phyloP scores from a whole-genome alignment of 164 flowering plant genomes.

The Sextonia rubra region DNA sequence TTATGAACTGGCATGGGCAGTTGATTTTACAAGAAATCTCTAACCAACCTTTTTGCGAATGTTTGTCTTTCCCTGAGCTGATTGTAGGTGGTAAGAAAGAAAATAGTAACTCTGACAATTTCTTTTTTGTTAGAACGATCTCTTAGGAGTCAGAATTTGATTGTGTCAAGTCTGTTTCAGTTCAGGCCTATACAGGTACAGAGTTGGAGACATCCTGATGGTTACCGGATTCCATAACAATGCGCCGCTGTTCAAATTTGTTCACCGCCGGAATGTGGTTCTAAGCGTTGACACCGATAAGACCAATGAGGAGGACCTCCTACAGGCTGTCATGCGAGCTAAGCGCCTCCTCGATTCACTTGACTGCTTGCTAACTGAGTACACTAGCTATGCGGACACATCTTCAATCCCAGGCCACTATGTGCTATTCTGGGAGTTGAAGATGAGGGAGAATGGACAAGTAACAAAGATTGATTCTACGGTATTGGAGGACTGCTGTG shows the following conservation, averaged over 20 bases:
- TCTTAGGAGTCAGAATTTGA: too few relatives aligned
- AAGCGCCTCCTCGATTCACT: conserved; percentile 34
- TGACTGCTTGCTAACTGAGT: conserved; percentile 44
- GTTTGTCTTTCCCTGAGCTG: too few relatives aligned
- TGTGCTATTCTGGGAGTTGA: conserved; percentile 60
- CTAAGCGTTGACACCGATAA: conserved; percentile 66
- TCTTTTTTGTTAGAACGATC: too few relatives aligned
- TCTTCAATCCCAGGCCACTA: conserved; percentile 66
- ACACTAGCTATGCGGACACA: conserved; percentile 62
- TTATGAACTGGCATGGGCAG: too few relatives aligned
- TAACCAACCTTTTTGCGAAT: too few relatives aligned
- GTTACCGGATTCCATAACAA: conserved; percentile 70
- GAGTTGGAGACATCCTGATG: conserved; percentile 59
- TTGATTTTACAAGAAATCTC: too few relatives aligned
- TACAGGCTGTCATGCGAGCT: conserved; percentile 48
- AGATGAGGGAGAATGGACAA: conserved; percentile 6
- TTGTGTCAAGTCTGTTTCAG: conserved; percentile 21
- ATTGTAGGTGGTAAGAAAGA: too few relatives aligned
- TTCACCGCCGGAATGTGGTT: conserved; percentile 57
- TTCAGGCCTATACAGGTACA: conserved; percentile 62
- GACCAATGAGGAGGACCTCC: conserved; percentile 62
- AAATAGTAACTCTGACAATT: too few relatives aligned
- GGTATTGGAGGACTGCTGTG: conserved; percentile 50
- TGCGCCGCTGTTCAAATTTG: conserved; percentile 61
- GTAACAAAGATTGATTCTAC: conserved; percentile 25